Base-by-base conservation (phyloP, 2,329 filamentous ascomycete species). In the Pezicula radicicola region DNA sequence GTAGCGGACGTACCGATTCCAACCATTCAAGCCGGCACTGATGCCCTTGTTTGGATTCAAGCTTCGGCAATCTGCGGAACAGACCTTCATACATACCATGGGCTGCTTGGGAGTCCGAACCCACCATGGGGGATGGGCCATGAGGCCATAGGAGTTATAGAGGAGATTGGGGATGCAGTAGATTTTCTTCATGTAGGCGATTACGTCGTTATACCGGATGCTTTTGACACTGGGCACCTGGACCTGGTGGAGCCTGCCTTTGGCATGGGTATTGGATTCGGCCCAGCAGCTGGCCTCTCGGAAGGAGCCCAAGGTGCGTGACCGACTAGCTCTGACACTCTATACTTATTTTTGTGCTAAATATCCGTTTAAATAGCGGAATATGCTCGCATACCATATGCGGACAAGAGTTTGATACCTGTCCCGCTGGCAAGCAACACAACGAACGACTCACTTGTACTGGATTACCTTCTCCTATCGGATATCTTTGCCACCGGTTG, bases 331-430 rank as follows among this genome's bases (percentile, higher is more conserved):
- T 36, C 9, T 8, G 8, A 36, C 15, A 15, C 33, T 9, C 15
- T 15, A 9, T 36, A 9, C 15, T 36, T 9, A 8, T 9, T 9
- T 9, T 36, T 36, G 15, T 36, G 8, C 8, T 8, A 15, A 36
- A 9, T 15, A 36, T 36, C 8, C 9, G 15, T 8, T 15, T 36
- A 36, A 15, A 36, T 15, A 36, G 87, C 90, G 2, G 90, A 95
- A 70, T 95, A 89, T 62, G 85, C 91, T 1, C 82, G 89, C 6
- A 89, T 95, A 8, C 89, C 91, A 0, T 80, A 85, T 28, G 91
- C 83, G n/a, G 87, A 92, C 60, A 84, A 89, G 55, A 95, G 94
- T 65, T 73, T 95, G n/a, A 75, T 95, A 8, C 81, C 84, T 59
- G 81, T 95, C 3, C 90, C 91, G 0, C 83, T 25, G 3, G 55